Conservation (phyloP, 306 rosid genomes). For the Corylus heterophylla region DNA sequence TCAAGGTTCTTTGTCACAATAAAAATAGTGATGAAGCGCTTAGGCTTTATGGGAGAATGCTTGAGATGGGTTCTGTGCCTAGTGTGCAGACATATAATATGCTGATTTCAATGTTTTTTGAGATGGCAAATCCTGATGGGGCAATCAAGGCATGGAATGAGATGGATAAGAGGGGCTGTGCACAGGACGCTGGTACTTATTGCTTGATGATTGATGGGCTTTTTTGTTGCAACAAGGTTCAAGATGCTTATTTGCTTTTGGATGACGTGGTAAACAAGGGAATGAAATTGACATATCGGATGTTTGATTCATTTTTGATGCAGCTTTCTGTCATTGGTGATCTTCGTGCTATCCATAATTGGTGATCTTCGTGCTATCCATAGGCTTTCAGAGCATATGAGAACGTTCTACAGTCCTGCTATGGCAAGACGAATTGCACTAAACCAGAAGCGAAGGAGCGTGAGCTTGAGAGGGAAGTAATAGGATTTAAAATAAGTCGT, state of each 20-base stretch:
- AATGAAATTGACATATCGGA: conserved; percentile 70
- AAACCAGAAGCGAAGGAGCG: conserved; percentile 71
- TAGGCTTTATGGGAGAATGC: conserved; percentile 61
- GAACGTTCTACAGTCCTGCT: conserved; percentile 73
- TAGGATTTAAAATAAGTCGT: background rate
- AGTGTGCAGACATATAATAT: conserved; percentile 86
- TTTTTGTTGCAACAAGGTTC: conserved; percentile 55
- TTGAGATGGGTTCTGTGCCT: conserved; percentile 61
- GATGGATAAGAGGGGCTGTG: conserved; percentile 63
- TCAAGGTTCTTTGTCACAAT: conserved; percentile 79
- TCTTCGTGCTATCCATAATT: conserved; percentile 69
- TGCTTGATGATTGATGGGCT: conserved; percentile 88
- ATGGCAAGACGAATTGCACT: conserved; percentile 81
- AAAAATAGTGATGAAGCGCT: conserved; percentile 74
- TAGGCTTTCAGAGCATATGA: conserved; percentile 81
- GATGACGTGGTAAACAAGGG: conserved; percentile 70
- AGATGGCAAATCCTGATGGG: conserved; percentile 73
- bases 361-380: conserved; percentile 81
- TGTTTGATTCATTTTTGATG: conserved; percentile 64
- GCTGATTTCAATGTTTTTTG: conserved; percentile 77
- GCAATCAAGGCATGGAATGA: conserved; percentile 83
- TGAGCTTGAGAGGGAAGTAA: conserved; percentile 64
- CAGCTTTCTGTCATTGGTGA: conserved; percentile 72
- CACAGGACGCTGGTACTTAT: conserved; percentile 57
- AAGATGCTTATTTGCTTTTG: conserved; percentile 69